phyloP scores from a whole-genome alignment of 2,329 filamentous ascomycete species.

The Diplodia intermedia region DNA sequence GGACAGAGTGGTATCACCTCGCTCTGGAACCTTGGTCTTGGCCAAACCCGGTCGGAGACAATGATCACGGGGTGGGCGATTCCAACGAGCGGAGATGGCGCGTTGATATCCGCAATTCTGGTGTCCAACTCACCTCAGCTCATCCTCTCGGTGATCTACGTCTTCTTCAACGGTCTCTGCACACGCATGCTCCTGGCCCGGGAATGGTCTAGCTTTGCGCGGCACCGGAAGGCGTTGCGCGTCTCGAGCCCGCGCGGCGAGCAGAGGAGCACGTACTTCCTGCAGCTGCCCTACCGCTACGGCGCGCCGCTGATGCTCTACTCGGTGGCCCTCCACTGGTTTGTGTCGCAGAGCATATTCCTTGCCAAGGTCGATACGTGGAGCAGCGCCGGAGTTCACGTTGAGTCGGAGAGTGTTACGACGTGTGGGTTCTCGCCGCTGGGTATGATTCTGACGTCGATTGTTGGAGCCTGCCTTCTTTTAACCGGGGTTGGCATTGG shows the following conservation, averaged over 20 bases:
- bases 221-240: constrained; percentile 45
- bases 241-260: constrained; percentile 52
- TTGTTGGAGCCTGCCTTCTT: not conserved
- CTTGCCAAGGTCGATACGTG: constrained; percentile 44
- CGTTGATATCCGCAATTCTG: constrained; percentile 6
- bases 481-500: not conserved
- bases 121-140: constrained; percentile 35
- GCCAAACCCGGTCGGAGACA: not conserved
- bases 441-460: constrained; percentile 34
- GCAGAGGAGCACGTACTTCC: constrained; percentile 38
- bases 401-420: not conserved
- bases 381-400: not conserved
- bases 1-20: not conserved
- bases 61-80: constrained; percentile 10
- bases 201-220: constrained; percentile 50
- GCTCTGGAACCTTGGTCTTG: constrained; percentile 1
- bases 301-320: constrained; percentile 45
- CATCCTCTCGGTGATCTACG: constrained; percentile 55
- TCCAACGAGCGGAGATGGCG: not conserved
- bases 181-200: constrained; percentile 56
- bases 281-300: constrained; percentile 50
- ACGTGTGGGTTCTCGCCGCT: constrained; percentile 35
- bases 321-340: constrained; percentile 50
- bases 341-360: constrained; percentile 54
- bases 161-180: constrained; percentile 55